These are phyloP conservation scores for Sparassis latifolia DNA, from an alignment of 1,284 basidiomycete species.

Conservation along the genomic window DNA sequence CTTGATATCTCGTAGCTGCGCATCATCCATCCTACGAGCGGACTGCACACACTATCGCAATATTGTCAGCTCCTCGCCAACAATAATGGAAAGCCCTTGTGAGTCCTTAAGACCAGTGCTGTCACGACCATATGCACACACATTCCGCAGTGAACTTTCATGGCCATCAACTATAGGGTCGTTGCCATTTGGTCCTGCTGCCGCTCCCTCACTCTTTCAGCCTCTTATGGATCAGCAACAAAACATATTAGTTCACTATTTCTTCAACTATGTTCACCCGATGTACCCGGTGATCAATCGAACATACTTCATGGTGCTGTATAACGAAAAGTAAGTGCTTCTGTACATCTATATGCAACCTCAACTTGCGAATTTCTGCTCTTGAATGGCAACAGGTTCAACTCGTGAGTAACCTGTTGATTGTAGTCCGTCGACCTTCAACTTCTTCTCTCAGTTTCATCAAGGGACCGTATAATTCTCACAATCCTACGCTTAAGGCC, in stretches of 20 bases:
- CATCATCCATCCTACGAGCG: constrained; percentile 3
- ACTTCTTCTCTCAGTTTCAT: not conserved
- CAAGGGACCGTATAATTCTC: not conserved
- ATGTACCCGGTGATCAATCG: constrained; percentile 7
- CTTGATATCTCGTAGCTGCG: not conserved
- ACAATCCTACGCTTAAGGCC: not conserved
- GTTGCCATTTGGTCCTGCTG: too few species aligned
- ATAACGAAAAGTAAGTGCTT: constrained; percentile 5
- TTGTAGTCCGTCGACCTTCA: too few species aligned
- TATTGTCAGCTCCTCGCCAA: constrained; percentile 5
- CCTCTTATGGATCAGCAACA: not conserved
- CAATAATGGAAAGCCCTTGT: constrained; percentile 2
- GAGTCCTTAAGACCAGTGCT: not conserved
- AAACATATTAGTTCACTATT: constrained; percentile 3
- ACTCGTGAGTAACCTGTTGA: too few species aligned
- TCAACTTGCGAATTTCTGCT: not conserved
- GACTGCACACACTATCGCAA: constrained; percentile 6
- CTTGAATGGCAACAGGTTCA: not conserved
- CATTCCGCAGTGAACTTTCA: too few species aligned
- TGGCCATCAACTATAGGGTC: too few species aligned
- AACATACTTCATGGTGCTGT: constrained; percentile 1
- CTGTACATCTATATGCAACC: not conserved
- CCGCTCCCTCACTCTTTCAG: too few species aligned
- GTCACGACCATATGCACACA: too few species aligned
- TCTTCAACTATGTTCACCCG: constrained; percentile 7